A percentile compares a stretch with the other conserved stretches of the same genome.
These are phyloP conservation scores for Crithidia acanthocephali DNA, from an alignment of 208 protist species.

Conservation along the genomic window DNA sequence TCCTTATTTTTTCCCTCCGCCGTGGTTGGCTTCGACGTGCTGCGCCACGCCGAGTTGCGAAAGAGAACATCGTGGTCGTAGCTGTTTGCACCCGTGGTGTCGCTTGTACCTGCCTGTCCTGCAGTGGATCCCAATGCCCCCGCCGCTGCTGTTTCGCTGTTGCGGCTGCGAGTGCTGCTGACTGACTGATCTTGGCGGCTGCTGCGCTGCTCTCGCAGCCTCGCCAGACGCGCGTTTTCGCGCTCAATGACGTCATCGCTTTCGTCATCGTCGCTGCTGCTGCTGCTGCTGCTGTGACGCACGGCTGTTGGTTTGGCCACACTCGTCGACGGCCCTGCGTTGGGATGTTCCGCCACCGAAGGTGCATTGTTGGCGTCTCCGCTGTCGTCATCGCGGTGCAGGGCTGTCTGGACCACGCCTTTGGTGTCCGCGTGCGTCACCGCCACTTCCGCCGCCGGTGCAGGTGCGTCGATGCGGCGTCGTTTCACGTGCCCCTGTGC, in stretches of 20 bases:
- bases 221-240: slow-evolving; percentile 53
- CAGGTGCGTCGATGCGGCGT: slow-evolving; percentile 38
- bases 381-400: background rate
- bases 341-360: background rate
- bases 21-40: slow-evolving; percentile 5
- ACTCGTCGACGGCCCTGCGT: background rate
- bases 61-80: slow-evolving; percentile 82
- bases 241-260: slow-evolving; percentile 53
- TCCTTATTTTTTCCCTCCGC: slow-evolving; percentile 36
- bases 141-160: background rate
- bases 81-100: slow-evolving; percentile 14
- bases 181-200: slow-evolving; percentile 19
- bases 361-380: background rate
- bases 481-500: slow-evolving; percentile 65
- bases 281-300: slow-evolving; percentile 19
- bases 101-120: too few species aligned
- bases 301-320: background rate
- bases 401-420: background rate
- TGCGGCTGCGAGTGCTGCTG: background rate
- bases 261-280: slow-evolving; percentile 28
- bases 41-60: slow-evolving; percentile 54
- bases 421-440: background rate
- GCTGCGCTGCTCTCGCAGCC: slow-evolving; percentile 42
- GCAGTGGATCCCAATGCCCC: background rate
- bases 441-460: background rate